Conservation (phyloP, 2,329 filamentous ascomycete genomes). For the Lecanosticta acicola region DNA sequence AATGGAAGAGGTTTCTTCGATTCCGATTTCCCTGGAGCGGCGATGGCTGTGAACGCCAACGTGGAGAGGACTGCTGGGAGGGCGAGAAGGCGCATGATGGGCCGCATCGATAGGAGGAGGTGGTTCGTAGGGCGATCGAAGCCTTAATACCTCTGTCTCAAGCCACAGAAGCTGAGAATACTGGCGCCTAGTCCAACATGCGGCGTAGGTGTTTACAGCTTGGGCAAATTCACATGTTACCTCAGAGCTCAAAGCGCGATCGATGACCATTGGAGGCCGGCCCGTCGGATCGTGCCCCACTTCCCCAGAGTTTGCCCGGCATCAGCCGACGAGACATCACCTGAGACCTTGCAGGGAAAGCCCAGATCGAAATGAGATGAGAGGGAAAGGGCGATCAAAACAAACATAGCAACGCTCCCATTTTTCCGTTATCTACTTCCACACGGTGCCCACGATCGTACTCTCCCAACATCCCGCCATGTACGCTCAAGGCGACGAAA, state of each 20-base stretch:
- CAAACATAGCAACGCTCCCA: slow-evolving; percentile 3
- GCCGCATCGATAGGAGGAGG: too few species aligned
- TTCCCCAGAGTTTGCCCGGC: background rate
- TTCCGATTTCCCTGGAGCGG: slow-evolving; percentile 1
- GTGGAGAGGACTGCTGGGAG: slow-evolving; percentile 15
- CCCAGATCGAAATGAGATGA: background rate
- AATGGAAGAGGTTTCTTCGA: slow-evolving; percentile 62
- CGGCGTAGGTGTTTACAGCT: background rate
- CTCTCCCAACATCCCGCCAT: background rate
- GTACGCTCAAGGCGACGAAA: background rate
- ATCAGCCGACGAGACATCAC: background rate
- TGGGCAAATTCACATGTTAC: too few species aligned
- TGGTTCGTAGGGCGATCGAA: too few species aligned
- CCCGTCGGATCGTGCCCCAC: background rate
- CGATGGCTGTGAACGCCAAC: slow-evolving; percentile 8
- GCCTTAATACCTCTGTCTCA: too few species aligned
- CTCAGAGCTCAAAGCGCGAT: background rate
- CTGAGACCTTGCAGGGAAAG: background rate
- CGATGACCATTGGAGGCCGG: background rate
- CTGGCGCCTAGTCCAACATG: background rate
- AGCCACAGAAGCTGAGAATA: too few species aligned
- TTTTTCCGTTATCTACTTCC: slow-evolving; percentile 1
- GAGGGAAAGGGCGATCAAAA: background rate
- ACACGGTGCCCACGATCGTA: background rate
- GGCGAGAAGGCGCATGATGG: slow-evolving; percentile 14